Percentiles rank a stretch among this genome's conserved stretches.
These are phyloP conservation scores for Phytopythium mirpurense DNA, from an alignment of 352 stramenopile genomes.

Conservation along the genomic window DNA sequence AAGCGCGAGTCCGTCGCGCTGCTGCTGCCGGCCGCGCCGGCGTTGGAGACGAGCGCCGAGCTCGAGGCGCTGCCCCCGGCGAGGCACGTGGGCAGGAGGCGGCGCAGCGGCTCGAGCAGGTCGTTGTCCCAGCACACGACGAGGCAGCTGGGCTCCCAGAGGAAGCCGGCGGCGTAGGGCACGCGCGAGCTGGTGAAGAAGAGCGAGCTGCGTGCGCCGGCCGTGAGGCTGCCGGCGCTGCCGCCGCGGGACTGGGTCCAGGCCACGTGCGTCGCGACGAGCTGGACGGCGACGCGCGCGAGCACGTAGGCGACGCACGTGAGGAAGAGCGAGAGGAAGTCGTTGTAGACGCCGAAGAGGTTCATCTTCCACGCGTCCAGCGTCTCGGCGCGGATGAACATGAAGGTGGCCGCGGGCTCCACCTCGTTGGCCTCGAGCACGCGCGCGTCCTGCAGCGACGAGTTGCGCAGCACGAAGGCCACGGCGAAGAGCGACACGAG, in stretches of 20 bases:
- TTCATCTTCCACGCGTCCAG: slow-evolving; percentile 60
- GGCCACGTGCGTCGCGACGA: slow-evolving; percentile 15
- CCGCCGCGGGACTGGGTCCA: slow-evolving; percentile 12
- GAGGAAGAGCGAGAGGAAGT: slow-evolving; percentile 35
- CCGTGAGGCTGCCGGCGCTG: background rate
- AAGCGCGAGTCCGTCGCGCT: background rate
- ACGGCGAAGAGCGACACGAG: slow-evolving; percentile 26
- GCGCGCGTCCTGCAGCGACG: slow-evolving; percentile 28
- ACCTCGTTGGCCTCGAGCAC: slow-evolving; percentile 54
- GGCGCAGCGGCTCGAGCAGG: slow-evolving; percentile 28
- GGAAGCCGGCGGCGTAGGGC: slow-evolving; percentile 35
- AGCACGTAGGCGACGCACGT: slow-evolving; percentile 34
- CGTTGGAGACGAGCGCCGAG: background rate
- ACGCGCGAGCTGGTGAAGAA: slow-evolving; percentile 41
- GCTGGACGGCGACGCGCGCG: slow-evolving; percentile 17
- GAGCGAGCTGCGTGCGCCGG: slow-evolving; percentile 15
- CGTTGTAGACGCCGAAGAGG: slow-evolving; percentile 44
- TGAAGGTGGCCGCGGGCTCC: slow-evolving; percentile 44
- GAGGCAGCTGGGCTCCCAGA: slow-evolving; percentile 52
- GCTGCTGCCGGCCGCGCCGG: background rate
- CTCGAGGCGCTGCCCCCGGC: background rate
- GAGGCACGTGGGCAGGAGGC: slow-evolving; percentile 11
- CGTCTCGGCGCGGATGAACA: slow-evolving; percentile 46
- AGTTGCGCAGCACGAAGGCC: slow-evolving; percentile 31
- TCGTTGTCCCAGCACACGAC: slow-evolving; percentile 50